phyloP scores from a whole-genome alignment of 805 yeast species.

The Wickerhamiella siamensis region DNA sequence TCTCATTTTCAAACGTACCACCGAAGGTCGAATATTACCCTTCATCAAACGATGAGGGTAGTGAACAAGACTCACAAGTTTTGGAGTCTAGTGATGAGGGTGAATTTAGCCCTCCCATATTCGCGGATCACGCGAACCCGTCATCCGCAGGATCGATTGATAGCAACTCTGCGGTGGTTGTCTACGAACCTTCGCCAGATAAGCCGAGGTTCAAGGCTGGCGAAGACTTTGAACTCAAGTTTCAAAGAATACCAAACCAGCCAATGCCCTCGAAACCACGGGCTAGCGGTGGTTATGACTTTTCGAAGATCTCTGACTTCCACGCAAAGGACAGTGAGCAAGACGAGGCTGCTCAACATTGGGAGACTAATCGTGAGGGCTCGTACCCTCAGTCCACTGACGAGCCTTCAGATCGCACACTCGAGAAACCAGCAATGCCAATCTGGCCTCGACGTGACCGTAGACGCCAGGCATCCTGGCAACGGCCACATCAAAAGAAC shows the following conservation, averaged over 20 bases:
- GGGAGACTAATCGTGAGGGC: neutral
- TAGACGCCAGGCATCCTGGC: neutral
- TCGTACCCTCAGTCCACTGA: neutral
- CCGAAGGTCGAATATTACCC: conserved; percentile 8
- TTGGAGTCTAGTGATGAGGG: neutral
- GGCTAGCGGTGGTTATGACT: neutral
- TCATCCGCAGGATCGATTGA: neutral
- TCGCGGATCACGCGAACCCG: no score
- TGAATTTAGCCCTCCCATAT: neutral
- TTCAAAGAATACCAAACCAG: neutral
- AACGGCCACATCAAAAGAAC: no score
- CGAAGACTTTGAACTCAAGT: conserved; percentile 1
- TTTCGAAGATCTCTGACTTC: neutral
- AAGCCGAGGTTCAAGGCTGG: conserved; percentile 5
- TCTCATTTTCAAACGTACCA: conserved; percentile 15
- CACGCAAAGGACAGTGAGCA: neutral
- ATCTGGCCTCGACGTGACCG: neutral
- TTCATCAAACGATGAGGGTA: neutral
- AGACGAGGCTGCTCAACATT: neutral
- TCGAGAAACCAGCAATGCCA: neutral
- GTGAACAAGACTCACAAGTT: neutral
- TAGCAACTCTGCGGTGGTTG: neutral
- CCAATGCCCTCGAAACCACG: neutral
- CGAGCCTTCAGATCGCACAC: neutral
- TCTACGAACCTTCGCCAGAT: conserved; percentile 1